Conservation (phyloP, 305 asterid genomes). For the Solanum hybrid region DNA sequence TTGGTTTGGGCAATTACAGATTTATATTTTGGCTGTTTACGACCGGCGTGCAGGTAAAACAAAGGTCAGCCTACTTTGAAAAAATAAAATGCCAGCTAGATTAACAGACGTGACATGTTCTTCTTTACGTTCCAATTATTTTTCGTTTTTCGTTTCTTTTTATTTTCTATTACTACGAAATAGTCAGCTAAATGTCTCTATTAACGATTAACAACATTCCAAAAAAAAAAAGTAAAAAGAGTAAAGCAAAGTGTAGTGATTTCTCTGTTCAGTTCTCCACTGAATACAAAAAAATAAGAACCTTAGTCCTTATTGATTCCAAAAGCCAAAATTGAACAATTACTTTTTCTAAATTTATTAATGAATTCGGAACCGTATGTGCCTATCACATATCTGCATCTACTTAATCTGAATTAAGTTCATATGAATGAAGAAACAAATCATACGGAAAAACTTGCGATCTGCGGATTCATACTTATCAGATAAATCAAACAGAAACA, state of each 20-base stretch:
- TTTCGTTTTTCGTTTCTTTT: not conserved
- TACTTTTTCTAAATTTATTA: not conserved
- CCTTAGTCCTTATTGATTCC: not conserved
- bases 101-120: constrained; percentile 2
- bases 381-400: not conserved
- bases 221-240: not conserved
- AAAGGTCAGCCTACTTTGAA: not conserved
- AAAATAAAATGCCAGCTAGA: not conserved
- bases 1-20: not conserved
- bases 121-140: not conserved
- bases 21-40: not conserved
- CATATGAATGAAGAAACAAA: not conserved
- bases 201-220: not conserved
- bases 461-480: not conserved
- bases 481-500: not conserved
- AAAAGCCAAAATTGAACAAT: not conserved
- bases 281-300: not conserved
- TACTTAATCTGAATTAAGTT: not conserved
- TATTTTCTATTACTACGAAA: not conserved
- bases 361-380: not conserved
- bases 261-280: not conserved
- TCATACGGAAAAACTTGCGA: not conserved
- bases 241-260: not conserved
- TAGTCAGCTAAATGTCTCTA: not conserved
- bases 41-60: constrained; percentile 1